A percentile compares a stretch with the other conserved stretches of the same genome.
Conservation (phyloP, 129 eudicot genomes). For the Arctium minus region DNA sequence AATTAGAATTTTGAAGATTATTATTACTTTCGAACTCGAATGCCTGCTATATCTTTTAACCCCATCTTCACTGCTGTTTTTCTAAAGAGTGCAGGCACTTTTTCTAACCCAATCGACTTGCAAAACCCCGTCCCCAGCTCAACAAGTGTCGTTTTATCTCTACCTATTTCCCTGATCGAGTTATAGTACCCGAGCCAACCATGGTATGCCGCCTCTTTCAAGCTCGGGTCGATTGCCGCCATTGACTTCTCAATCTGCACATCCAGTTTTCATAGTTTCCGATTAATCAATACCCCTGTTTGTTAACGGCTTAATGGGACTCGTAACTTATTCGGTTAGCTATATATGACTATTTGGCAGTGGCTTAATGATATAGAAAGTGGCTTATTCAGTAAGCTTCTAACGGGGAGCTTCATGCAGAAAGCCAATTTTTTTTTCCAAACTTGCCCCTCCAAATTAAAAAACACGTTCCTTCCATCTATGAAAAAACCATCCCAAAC, state of each 20-base stretch:
- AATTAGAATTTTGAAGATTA: background rate
- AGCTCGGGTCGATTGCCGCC: constrained; percentile 63
- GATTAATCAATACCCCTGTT: background rate
- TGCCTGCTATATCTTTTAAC: constrained; percentile 74
- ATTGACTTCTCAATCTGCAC: constrained; percentile 68
- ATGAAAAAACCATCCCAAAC: no score
- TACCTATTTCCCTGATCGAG: constrained; percentile 66
- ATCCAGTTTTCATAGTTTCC: background rate
- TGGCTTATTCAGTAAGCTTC: no score
- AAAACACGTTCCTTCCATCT: no score
- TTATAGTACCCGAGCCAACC: constrained; percentile 94
- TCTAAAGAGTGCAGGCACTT: constrained; percentile 73
- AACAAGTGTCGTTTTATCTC: constrained; percentile 85
- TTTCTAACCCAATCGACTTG: constrained; percentile 68
- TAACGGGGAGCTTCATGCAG: no score
- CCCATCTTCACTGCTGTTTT: constrained; percentile 91
- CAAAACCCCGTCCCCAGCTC: constrained; percentile 63
- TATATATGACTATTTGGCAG: no score
- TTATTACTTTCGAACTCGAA: constrained; percentile 49
- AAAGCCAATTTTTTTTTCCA: no score
- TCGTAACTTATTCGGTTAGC: no score
- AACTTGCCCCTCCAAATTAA: no score
- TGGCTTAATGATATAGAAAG: no score
- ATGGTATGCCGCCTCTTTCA: constrained; percentile 95
- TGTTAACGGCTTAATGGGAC: no score